Evolutionary conservation across 2,329 filamentous ascomycete genomes (phyloP).

Genomic region (Huntiella decipiens): DNA sequence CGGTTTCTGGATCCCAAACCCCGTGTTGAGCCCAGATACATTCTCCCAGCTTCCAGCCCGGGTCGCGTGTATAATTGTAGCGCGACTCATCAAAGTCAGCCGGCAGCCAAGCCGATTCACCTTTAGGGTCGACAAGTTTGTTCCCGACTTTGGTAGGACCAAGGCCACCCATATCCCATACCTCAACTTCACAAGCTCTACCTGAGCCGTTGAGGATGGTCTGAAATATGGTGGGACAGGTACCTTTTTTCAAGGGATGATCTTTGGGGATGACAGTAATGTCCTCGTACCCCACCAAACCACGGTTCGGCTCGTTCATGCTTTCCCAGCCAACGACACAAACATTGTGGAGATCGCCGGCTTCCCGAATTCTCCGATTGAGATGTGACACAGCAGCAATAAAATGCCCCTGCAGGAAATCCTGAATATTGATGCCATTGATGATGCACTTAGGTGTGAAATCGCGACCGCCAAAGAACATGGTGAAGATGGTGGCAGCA

Average conservation of each 20-base stretch:
- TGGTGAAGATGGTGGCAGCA: conserved; percentile 76
- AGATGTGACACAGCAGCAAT: conserved; percentile 63
- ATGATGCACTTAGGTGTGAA: conserved; percentile 95
- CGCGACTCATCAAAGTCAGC: conserved; percentile 54
- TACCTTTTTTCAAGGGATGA: conserved; percentile 81
- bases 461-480: conserved; percentile 79
- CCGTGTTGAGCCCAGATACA: conserved; percentile 96
- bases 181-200: conserved; percentile 71
- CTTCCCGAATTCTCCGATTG: conserved; percentile 69
- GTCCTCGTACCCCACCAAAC: conserved; percentile 67
- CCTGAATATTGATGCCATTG: conserved; percentile 86
- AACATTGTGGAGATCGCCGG: conserved; percentile 70
- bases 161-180: conserved; percentile 84
- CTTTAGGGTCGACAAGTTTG: conserved; percentile 70
- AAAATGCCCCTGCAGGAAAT: conserved; percentile 80
- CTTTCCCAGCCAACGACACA: conserved; percentile 92
- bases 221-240: conserved; percentile 86
- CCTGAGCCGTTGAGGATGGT: conserved; percentile 82
- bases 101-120: conserved; percentile 68
- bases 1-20: conserved; percentile 70
- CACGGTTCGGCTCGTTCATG: conserved; percentile 84
- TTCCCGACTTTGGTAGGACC: conserved; percentile 81
- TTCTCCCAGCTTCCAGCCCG: conserved; percentile 79
- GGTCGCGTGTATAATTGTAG: conserved; percentile 80
- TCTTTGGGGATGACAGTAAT: conserved; percentile 65